Conservation (phyloP, 371 early-diverging fungal genomes). For the Rhizopus arrhizus region DNA sequence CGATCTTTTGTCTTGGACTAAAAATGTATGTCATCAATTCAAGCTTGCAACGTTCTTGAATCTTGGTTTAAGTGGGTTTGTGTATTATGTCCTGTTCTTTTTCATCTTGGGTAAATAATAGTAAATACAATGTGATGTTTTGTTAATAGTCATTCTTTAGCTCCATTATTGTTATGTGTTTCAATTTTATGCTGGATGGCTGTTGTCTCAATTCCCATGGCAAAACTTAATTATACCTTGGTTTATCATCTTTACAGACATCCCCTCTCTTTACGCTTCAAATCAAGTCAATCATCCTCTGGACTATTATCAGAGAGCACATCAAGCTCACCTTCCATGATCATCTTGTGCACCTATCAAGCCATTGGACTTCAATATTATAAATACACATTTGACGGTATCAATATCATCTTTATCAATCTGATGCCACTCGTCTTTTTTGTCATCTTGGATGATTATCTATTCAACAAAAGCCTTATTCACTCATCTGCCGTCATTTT, state of each 20-base stretch:
- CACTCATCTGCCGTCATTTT: constrained; percentile 77
- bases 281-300: constrained; percentile 52
- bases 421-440: constrained; percentile 80
- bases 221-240: constrained; percentile 81
- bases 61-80: constrained; percentile 45
- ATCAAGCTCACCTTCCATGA: constrained; percentile 43
- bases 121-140: too few relatives aligned
- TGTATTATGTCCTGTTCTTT: constrained; percentile 61
- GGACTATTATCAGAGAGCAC: constrained; percentile 12
- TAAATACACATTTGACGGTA: constrained; percentile 94
- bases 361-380: constrained; percentile 83
- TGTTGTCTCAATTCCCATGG: constrained; percentile 92
- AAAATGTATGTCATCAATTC: constrained; percentile 6
- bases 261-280: constrained; percentile 77
- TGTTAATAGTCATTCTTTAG: constrained; percentile 33
- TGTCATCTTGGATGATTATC: constrained; percentile 81
- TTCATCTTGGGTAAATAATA: constrained; percentile 46
- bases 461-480: constrained; percentile 61
- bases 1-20: constrained; percentile 20
- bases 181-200: constrained; percentile 82
- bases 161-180: constrained; percentile 77
- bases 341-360: constrained; percentile 78
- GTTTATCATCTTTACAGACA: constrained; percentile 72
- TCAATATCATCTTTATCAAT: constrained; percentile 96
- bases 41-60: constrained; percentile 4